Base-by-base conservation (phyloP, 805 yeast species). In the Allodekkera sacchari region DNA sequence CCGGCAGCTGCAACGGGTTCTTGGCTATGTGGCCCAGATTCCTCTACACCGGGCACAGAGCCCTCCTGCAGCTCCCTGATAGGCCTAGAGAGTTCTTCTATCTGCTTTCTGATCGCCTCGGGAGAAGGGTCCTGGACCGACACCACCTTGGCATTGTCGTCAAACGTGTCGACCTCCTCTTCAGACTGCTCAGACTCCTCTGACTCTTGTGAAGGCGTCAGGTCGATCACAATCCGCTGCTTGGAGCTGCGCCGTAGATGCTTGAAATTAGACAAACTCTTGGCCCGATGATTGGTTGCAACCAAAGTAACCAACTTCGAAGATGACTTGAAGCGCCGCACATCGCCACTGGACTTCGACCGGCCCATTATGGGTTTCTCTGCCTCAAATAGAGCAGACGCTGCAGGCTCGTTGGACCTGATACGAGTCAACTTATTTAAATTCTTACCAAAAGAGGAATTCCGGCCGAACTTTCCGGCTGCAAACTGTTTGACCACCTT, bases 131-230 rank as follows among this genome's bases (percentile, higher is more conserved):
- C 27, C 7, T 41, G 29, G 9, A 38, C 25, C 4, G 42, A 47
- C 7, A 44, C 36, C 6, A 44, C 55, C 17, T 36, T 45, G 23
- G 51, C 63, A 35, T 57, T 56, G 34, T 59, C 56, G 14, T 63
- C 59, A 36, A 61, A 59, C n/a, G 53, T 48, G 12, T 64, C 68
- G 1, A 59, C 68, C 35, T 61, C 67, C 30, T 61, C 67, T 5
- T 47, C 40, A 3, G 36, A 43, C 4, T 37, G 37, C 4, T 21
- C 38, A 4, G 35, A 50, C 52, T 22, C 25, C 33, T 44, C 16
- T 36, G 27, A 17, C 13, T 19, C 29, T 12, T 34, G 28, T 6
- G 11, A 44, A 32, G 16, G 37, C 39, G 25, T 35, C 39, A 9
- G 52, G 48, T 14, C 44, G 35, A 25, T 47, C 53, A 23, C 45